A percentile compares a stretch with the other conserved stretches of the same genome.
Conservation (phyloP, 2,329 filamentous ascomycete genomes). For the Penicillium sp. region DNA sequence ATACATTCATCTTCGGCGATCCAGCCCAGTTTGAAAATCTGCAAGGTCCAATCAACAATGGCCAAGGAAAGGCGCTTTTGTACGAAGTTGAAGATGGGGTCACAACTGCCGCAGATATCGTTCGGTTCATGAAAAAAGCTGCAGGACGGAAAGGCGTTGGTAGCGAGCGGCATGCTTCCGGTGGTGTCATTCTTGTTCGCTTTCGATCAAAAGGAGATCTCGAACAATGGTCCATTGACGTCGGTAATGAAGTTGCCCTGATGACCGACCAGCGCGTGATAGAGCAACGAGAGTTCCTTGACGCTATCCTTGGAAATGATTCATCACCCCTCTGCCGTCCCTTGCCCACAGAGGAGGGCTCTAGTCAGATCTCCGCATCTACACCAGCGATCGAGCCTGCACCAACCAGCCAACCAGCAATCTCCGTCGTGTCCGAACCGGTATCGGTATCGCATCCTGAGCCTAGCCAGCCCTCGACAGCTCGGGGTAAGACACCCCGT, state of each 20-base stretch:
- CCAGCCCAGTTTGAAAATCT: conserved; percentile 72
- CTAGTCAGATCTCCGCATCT: conserved; percentile 18
- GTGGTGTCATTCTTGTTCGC: conserved; percentile 71
- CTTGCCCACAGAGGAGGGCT: conserved; percentile 54
- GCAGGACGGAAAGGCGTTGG: conserved; percentile 71
- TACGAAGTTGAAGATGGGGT: conserved; percentile 59
- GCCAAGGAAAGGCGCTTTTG: conserved; percentile 76
- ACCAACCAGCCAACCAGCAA: not conserved
- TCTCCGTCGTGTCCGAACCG: not conserved
- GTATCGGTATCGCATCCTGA: not conserved
- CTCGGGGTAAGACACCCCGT: conserved; percentile 22
- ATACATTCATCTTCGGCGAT: conserved; percentile 85
- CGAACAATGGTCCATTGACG: conserved; percentile 65
- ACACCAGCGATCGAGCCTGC: not conserved
- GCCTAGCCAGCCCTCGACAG: conserved; percentile 1
- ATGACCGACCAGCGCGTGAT: conserved; percentile 77
- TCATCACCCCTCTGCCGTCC: conserved; percentile 67
- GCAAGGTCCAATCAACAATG: conserved; percentile 69
- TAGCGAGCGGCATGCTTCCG: conserved; percentile 61
- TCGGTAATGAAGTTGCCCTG: conserved; percentile 67
- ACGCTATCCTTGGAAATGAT: conserved; percentile 81
- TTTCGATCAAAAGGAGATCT: conserved; percentile 60
- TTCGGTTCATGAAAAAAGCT: conserved; percentile 70
- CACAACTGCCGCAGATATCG: conserved; percentile 71
- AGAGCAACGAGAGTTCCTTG: conserved; percentile 86